phyloP scores from a whole-genome alignment of 1,284 basidiomycete species.

The Rhodotorula sp. region DNA sequence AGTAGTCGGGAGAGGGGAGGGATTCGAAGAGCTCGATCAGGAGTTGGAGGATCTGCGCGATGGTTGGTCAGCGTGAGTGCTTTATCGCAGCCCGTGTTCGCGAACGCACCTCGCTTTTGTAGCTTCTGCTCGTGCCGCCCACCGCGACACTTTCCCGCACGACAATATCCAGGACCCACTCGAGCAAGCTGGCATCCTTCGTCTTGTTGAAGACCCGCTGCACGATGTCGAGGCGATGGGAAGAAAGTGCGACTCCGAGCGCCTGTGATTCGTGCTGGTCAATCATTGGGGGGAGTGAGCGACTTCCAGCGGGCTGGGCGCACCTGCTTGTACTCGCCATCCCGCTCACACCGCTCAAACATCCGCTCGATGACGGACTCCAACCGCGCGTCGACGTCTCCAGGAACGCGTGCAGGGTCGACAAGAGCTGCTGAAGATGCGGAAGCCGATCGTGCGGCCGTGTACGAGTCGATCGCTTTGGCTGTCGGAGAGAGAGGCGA shows the following conservation, averaged over 20 bases:
- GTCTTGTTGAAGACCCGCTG: constrained; percentile 56
- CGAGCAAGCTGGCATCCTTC: constrained; percentile 70
- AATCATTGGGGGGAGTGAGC: not conserved
- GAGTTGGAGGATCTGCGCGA: constrained; percentile 51
- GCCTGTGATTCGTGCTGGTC: constrained; percentile 59
- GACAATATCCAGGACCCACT: constrained; percentile 75
- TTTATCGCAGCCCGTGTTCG: no score
- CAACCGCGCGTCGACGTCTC: constrained; percentile 53
- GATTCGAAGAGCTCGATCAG: constrained; percentile 80
- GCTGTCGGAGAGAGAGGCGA: constrained; percentile 54
- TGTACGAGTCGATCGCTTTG: constrained; percentile 90
- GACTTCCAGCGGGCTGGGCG: constrained; percentile 38
- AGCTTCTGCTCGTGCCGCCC: constrained; percentile 51
- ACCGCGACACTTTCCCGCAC: constrained; percentile 35
- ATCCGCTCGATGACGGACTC: constrained; percentile 82
- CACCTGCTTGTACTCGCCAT: constrained; percentile 85
- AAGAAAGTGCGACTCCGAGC: constrained; percentile 88
- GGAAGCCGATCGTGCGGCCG: constrained; percentile 56
- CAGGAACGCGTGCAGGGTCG: constrained; percentile 54
- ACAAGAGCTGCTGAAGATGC: constrained; percentile 56
- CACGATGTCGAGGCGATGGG: constrained; percentile 79
- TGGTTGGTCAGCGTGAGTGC: not conserved
- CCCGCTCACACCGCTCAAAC: constrained; percentile 74
- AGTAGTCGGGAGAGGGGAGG: constrained; percentile 63
- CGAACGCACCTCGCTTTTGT: constrained; percentile 69